Evolutionary conservation across 768 basidiomycete genomes (phyloP).

Genomic region (Lepiota venenata): DNA sequence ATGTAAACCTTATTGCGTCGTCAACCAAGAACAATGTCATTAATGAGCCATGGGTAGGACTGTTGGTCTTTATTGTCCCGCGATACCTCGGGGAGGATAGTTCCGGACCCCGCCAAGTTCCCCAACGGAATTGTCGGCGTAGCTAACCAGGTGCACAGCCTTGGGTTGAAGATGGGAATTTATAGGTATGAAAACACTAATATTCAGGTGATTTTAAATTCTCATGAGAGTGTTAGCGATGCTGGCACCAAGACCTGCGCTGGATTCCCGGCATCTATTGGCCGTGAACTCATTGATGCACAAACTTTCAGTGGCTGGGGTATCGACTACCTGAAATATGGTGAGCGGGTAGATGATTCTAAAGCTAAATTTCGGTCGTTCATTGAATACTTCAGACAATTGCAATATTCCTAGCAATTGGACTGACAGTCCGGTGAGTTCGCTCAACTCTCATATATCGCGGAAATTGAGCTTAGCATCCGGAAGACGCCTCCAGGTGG

Average conservation of each 20-base stretch:
- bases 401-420: slow-evolving; percentile 52
- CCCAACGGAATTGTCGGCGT: slow-evolving; percentile 46
- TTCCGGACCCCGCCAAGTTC: slow-evolving; percentile 51
- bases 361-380: no score
- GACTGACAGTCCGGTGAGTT: slow-evolving; percentile 37
- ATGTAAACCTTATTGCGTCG: slow-evolving; percentile 28
- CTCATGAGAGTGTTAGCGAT: slow-evolving; percentile 30
- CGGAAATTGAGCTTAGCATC: background rate
- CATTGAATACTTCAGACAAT: slow-evolving; percentile 33
- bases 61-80: slow-evolving; percentile 44
- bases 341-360: slow-evolving; percentile 20
- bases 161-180: slow-evolving; percentile 50
- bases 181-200: slow-evolving; percentile 32
- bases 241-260: slow-evolving; percentile 51
- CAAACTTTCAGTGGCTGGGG: slow-evolving; percentile 51
- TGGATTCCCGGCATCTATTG: slow-evolving; percentile 54
- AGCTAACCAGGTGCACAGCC: slow-evolving; percentile 39
- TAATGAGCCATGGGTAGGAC: slow-evolving; percentile 29
- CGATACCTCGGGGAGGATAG: slow-evolving; percentile 37
- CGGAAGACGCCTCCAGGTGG: slow-evolving; percentile 30
- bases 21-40: background rate
- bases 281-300: slow-evolving; percentile 46
- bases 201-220: background rate
- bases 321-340: slow-evolving; percentile 57
- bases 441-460: background rate